Percentiles rank a stretch among this genome's conserved stretches.
Conservation (phyloP, 495 filamentous ascomycete genomes). For the Xylaria cubensis region DNA sequence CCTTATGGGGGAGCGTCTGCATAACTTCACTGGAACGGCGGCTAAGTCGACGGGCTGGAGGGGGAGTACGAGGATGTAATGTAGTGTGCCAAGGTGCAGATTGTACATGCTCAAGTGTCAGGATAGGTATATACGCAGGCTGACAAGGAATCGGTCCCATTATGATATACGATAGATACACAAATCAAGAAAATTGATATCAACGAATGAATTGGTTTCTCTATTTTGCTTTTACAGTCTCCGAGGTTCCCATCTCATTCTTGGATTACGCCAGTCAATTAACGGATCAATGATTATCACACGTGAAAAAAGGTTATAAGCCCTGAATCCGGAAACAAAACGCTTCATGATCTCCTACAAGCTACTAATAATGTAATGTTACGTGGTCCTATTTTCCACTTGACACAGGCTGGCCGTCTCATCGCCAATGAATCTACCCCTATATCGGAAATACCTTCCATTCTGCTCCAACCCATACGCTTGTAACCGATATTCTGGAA, state of each 20-base stretch:
- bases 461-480: not conserved
- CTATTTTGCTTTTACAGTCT: not conserved
- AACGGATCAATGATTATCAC: not conserved
- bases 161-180: slow-evolving; percentile 13
- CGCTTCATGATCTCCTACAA: slow-evolving; percentile 29
- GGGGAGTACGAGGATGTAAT: slow-evolving; percentile 36
- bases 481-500: not conserved
- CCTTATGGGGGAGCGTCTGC: slow-evolving; percentile 89
- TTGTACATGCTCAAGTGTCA: not conserved
- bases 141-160: not conserved
- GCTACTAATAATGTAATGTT: slow-evolving; percentile 20
- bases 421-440: not conserved
- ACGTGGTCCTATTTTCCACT: not conserved
- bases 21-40: slow-evolving; percentile 69
- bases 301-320: not conserved
- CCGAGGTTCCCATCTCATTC: not conserved
- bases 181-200: slow-evolving; percentile 17
- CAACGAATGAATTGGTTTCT: not conserved
- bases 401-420: not conserved
- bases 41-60: slow-evolving; percentile 42
- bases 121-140: slow-evolving; percentile 3
- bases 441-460: not conserved
- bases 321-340: slow-evolving; percentile 3
- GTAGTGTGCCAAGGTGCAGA: not conserved
- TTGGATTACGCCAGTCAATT: too few relatives aligned